Percentiles rank a stretch among this genome's conserved stretches.
Conservation (phyloP, 108 stramenopile species). For the Skeletonema menzelii region DNA sequence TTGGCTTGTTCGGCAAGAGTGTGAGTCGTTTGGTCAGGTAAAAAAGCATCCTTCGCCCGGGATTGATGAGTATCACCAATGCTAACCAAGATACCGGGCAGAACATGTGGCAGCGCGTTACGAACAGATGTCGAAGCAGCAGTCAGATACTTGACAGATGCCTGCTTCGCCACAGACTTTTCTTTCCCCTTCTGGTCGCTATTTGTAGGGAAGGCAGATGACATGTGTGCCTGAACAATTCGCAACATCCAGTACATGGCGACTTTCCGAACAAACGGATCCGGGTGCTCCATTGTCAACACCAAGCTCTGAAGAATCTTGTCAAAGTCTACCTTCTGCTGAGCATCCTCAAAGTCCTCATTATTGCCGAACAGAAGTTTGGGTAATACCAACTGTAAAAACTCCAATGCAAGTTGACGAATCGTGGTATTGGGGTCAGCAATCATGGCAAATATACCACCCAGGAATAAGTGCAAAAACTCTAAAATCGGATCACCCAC, state of each 20-base stretch:
- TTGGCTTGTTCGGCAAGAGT: slow-evolving; percentile 85
- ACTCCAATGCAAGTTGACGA: slow-evolving; percentile 82
- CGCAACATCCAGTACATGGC: slow-evolving; percentile 91
- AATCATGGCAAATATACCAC: slow-evolving; percentile 87
- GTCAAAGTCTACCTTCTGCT: slow-evolving; percentile 80
- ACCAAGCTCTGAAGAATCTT: slow-evolving; percentile 84
- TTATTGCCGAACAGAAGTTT: slow-evolving; percentile 72
- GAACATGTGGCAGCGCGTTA: slow-evolving; percentile 77
- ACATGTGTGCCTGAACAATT: slow-evolving; percentile 86
- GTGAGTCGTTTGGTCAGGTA: slow-evolving; percentile 85
- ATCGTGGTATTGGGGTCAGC: slow-evolving; percentile 80
- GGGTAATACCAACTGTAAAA: slow-evolving; percentile 82
- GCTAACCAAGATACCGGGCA: slow-evolving; percentile 82
- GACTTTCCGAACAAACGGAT: slow-evolving; percentile 90
- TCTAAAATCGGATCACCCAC: slow-evolving; percentile 85
- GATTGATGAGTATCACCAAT: slow-evolving; percentile 74
- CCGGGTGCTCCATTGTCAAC: slow-evolving; percentile 87
- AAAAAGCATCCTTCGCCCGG: slow-evolving; percentile 68
- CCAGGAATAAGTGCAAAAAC: slow-evolving; percentile 80
- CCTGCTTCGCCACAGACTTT: background rate
- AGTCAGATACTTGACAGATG: slow-evolving; percentile 28
- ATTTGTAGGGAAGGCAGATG: slow-evolving; percentile 21
- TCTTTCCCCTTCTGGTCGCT: background rate
- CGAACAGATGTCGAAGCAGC: slow-evolving; percentile 80
- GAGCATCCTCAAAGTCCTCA: slow-evolving; percentile 71